A percentile compares a stretch with the other conserved stretches of the same genome.
Evolutionary conservation across 345 rosid genomes (phyloP).

Genomic region (Eucalyptus marginata): DNA sequence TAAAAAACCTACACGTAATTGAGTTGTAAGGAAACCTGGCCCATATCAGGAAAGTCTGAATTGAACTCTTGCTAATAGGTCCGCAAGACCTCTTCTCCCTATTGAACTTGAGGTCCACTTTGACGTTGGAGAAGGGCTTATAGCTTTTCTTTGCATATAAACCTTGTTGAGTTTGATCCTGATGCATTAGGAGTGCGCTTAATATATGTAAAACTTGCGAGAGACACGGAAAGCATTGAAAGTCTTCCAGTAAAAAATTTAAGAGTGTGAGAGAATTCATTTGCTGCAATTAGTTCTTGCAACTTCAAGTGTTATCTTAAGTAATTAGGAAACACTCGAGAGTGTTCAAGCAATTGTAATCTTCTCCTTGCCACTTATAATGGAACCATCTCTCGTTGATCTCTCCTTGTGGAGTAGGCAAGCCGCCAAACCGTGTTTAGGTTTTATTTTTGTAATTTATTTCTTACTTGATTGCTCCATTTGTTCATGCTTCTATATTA

Average conservation of each 20-base stretch:
- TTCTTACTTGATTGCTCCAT: not conserved
- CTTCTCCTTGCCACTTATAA: not conserved
- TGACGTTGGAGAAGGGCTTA: not conserved
- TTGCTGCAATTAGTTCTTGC: too few species aligned
- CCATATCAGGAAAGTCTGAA: not conserved
- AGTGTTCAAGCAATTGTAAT: not conserved
- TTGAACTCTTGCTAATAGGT: not conserved
- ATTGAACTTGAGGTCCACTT: not conserved
- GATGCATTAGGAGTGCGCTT: not conserved
- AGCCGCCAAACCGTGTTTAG: not conserved
- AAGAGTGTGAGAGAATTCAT: not conserved
- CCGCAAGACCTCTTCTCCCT: not conserved
- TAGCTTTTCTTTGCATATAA: not conserved
- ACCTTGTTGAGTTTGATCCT: not conserved
- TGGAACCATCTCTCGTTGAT: not conserved
- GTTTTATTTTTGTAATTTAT: too few species aligned
- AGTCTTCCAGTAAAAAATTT: too few species aligned
- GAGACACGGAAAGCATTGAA: not conserved
- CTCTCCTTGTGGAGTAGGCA: not conserved
- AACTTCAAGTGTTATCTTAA: not conserved
- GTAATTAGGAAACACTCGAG: too few species aligned
- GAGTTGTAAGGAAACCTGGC: not conserved
- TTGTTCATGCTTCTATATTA: fast-evolving
- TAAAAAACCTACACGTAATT: too few species aligned
- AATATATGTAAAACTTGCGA: not conserved